phyloP scores from a whole-genome alignment of 2,329 filamentous ascomycete genomes.

The Ophiostoma sp. region DNA sequence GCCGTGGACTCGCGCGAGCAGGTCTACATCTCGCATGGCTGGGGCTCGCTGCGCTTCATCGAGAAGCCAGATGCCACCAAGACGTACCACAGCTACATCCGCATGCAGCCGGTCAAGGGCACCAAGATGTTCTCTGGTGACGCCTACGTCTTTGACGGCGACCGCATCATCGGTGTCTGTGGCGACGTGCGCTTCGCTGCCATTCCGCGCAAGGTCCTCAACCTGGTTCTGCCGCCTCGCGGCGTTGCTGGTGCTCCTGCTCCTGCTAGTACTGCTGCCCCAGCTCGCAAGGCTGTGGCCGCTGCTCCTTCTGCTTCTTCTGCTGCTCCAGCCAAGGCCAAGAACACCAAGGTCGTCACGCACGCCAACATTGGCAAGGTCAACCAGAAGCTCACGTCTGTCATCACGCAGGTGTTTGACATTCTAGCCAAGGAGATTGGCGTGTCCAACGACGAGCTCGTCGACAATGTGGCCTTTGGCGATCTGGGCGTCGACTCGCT shows the following conservation, averaged over 20 bases:
- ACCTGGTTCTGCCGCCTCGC: constrained; percentile 65
- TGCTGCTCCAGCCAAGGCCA: constrained; percentile 36
- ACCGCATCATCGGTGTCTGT: constrained; percentile 49
- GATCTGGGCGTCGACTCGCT: constrained; percentile 63
- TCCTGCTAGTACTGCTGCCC: constrained; percentile 33
- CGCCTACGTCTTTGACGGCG: constrained; percentile 56
- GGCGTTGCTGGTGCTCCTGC: constrained; percentile 44
- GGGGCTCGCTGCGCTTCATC: constrained; percentile 54
- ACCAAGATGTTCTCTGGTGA: constrained; percentile 56
- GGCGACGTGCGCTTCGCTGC: constrained; percentile 66
- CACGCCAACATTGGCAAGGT: constrained; percentile 49
- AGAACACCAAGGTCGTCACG: constrained; percentile 48
- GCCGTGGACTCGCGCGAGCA: constrained; percentile 55
- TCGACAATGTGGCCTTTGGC: constrained; percentile 56
- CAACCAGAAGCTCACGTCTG: constrained; percentile 52
- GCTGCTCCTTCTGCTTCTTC: constrained; percentile 35
- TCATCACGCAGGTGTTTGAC: constrained; percentile 49
- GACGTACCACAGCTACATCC: constrained; percentile 57
- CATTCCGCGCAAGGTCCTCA: constrained; percentile 65
- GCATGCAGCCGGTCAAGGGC: constrained; percentile 56
- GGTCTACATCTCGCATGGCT: constrained; percentile 62
- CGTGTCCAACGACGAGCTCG: constrained; percentile 55
- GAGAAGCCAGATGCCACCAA: constrained; percentile 48
- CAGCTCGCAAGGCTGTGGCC: constrained; percentile 38
- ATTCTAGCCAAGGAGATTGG: constrained; percentile 60